These are phyloP conservation scores for Tolypocladium paradoxum DNA, from an alignment of 2,329 filamentous ascomycete species.

Conservation along the genomic window DNA sequence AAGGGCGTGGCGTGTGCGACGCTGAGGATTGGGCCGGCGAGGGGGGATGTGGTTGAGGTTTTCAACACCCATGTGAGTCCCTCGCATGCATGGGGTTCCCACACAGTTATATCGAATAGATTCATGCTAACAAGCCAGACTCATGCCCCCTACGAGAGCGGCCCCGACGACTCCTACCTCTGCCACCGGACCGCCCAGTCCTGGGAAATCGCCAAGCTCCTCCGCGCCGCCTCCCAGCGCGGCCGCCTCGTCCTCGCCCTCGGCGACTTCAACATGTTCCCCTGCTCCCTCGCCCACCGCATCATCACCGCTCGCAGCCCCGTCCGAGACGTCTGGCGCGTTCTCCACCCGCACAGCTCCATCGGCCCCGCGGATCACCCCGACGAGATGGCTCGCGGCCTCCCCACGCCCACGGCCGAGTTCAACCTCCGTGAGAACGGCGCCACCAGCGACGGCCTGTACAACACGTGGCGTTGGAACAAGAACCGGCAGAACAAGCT, in stretches of 20 bases:
- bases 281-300: constrained; percentile 70
- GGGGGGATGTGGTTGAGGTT: constrained; percentile 66
- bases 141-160: constrained; percentile 78
- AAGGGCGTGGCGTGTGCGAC: constrained; percentile 83
- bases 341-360: constrained; percentile 73
- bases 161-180: constrained; percentile 73
- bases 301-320: constrained; percentile 70
- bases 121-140: constrained; percentile 23
- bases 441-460: constrained; percentile 71
- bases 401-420: constrained; percentile 61
- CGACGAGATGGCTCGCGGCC: constrained; percentile 53
- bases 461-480: constrained; percentile 92
- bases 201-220: constrained; percentile 87
- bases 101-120: too few relatives aligned
- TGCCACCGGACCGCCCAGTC: constrained; percentile 87
- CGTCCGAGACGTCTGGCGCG: constrained; percentile 75
- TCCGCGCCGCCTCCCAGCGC: constrained; percentile 67
- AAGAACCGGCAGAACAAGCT: constrained; percentile 58
- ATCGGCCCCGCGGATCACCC: constrained; percentile 61
- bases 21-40: constrained; percentile 57
- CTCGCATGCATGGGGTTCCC: too few relatives aligned
- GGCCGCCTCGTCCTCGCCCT: constrained; percentile 77
- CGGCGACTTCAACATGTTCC: constrained; percentile 97
- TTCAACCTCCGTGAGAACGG: constrained; percentile 76
- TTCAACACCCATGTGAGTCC: constrained; percentile 78